Conservation (phyloP, 495 filamentous ascomycete species). For the Penicillium coprophilum region DNA sequence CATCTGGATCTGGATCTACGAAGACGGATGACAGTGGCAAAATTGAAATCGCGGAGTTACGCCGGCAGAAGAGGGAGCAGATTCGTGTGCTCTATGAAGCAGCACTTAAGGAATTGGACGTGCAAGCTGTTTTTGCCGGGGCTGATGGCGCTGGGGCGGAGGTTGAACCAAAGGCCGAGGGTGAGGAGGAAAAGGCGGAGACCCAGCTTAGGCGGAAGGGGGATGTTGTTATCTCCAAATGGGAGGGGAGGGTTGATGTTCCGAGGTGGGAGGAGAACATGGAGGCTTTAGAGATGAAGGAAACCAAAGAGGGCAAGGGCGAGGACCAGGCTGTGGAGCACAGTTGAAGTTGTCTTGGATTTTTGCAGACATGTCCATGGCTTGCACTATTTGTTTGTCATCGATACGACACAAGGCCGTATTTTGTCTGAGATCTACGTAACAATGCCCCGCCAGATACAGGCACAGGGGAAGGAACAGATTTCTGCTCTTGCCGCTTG, state of each 20-base stretch:
- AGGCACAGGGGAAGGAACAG: background rate
- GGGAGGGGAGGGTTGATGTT: conserved; percentile 51
- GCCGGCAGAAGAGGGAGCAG: conserved; percentile 30
- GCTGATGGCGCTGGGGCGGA: background rate
- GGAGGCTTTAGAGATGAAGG: conserved; percentile 43
- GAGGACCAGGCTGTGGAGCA: conserved; percentile 6
- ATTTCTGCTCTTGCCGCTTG: background rate
- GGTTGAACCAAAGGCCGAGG: conserved; percentile 17
- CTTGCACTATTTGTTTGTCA: conserved; percentile 5
- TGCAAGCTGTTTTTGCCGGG: conserved; percentile 63
- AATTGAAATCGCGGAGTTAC: conserved; percentile 21
- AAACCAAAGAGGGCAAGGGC: conserved; percentile 17
- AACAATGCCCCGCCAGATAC: background rate
- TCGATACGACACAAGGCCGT: background rate
- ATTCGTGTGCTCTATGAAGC: conserved; percentile 44
- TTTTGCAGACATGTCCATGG: background rate
- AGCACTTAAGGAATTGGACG: conserved; percentile 60
- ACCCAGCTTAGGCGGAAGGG: conserved; percentile 29
- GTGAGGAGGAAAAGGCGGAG: conserved; percentile 33
- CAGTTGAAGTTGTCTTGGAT: conserved; percentile 10
- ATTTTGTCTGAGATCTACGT: background rate
- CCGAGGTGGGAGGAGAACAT: conserved; percentile 47
- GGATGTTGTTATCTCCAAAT: conserved; percentile 43
- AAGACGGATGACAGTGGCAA: background rate
- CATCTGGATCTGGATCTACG: background rate